Base-by-base conservation (phyloP, 495 filamentous ascomycete genomes). In the Aspergillus panamensis region DNA sequence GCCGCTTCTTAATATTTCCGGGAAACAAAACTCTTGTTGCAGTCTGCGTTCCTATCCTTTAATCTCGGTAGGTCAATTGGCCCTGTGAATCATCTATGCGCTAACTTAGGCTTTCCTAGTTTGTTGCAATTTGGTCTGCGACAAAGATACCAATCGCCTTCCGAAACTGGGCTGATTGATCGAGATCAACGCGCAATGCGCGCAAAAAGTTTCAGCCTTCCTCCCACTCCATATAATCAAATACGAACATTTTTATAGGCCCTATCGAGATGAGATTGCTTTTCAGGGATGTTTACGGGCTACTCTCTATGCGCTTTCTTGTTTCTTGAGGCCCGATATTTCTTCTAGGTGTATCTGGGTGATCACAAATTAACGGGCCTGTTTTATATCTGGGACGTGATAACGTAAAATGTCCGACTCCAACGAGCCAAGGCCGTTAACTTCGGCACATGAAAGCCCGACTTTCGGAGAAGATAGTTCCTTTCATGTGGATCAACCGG, bases 401-500 rank as follows among this genome's bases (percentile, higher is more conserved):
- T 42, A 50, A 58, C 49, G 55, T 48, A 60, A 75, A 49, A 79
- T 79, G 75, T 68, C 72, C 51, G 73, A 73, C 51, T 67, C 70
- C 30, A 70, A 69, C 48, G 71, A 70, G 56, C 62, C 73, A 40
- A 71, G 72, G 63, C 77, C 75, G 53, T 73, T 77, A 31, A 66
- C 68, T 47, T 91, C 89, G 60, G 87, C 90, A 35, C 91, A 85
- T 59, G 87, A 95, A 55, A 96, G 91, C 65, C 84, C 88, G 50
- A 96, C 87, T 5, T 97, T 96, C 58, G 90, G 89, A 57, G 82
- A 86, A 61, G 88, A 96, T 68, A 87, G 87, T 49, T 88, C 85
- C 5, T 89, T 97, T 62, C 84, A 88, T 65, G 88, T 96, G 35
- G 87, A 91, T 64, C 90, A 88, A 55, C 81, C 87, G 14, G 83